Base-by-base conservation (phyloP, 176 grass and related monocot genomes). In the Pontederia crassipes region DNA sequence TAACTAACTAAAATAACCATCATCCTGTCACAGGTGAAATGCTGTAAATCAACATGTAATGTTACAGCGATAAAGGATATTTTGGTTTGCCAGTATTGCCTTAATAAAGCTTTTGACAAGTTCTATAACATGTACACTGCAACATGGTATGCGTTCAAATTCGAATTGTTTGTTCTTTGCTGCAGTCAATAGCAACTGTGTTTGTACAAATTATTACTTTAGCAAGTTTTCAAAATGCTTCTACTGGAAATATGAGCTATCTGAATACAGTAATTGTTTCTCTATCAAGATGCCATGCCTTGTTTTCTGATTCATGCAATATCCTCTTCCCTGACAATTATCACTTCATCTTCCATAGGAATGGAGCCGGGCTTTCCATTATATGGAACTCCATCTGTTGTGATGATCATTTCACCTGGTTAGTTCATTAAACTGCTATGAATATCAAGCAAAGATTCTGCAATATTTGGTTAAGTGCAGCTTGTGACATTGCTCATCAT, bases 71-170 rank as follows among this genome's bases (percentile, higher is more conserved):
- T 60, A 29, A 60, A 32, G 58, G 27, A 60, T 60, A 24, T 60
- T 60, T 26, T 60, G 15, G 58, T 60, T 60, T 60, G 58, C 58
- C 58, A 60, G 1, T 32, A 60, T 60, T 60, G 58, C 24, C 58
- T 60, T 60, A 28, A 60, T 60, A 60, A 60, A 26, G 58, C 58
- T 11, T 60, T 60, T 60, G 58, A 60, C 58, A 60, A 60, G 58
- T 60, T 35, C 27, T 60, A 60, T 28, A 16, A 60, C 8, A 60
- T 60, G 58, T 60, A 60, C 14, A 60, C 58, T 29, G 58, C 58
- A 12, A 60, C 58, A 45, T 60, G 58, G 58, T 60, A 60, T 45
- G 18, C 13, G 18, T 8, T 55, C 15, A 17, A 15, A 17, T 55
- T 17, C 18, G 8, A 8, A 18, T 17, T 55, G 0, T 18, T 16